Evolutionary conservation across 2,329 filamentous ascomycete species (phyloP), one percentile per base, ranked within the genome.

Genomic region (Fusarium miscanthi): DNA sequence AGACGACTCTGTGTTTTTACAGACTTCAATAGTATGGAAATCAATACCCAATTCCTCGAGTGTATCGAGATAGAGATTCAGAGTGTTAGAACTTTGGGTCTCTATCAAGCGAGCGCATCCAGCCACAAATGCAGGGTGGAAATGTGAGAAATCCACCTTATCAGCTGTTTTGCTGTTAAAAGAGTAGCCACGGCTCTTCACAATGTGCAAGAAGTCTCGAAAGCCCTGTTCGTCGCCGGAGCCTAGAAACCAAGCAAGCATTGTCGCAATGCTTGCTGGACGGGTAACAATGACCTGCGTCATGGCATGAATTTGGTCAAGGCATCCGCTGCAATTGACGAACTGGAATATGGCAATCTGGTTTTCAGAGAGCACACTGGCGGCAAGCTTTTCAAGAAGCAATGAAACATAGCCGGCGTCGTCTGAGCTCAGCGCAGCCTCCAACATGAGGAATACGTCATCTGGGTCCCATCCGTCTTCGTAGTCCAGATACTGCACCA

Each of bases 281-380:
- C 37, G 19, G 19, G 37, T 10, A 21, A 12, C 7, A 8, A 38
- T 11, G 11, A 7, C 11, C 16, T 21, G 19, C 5, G 19, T 19
- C 37, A 38, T 38, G 37, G 37, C 4, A 0, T 21, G 19, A 7
- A 42, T 16, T 0, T 42, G 14, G 1, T 6, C 9, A 0, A 42
- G 40, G 1, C 1, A 9, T 16, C 10, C 7, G 16, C 41, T 43
- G 6, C 0, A 0, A 17, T 25, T 23, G 2, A 43, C n/a, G 1
- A 43, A 17, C 10, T 17, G n/a, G 14, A 3, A 7, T 1, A 42
- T 42, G 0, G 14, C 0, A 23, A 6, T 0, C 14, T 7, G 40
- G 5, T 23, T 8, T 5, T 8, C 2, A 21, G 37, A 38, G 4
- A 35, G 4, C 2, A 13, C 19, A 13, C 11, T 38, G 6, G 37